A percentile compares a stretch with the other conserved stretches of the same genome.
Evolutionary conservation across 129 eudicot genomes (phyloP).

Genomic region (Artemisia annua): DNA sequence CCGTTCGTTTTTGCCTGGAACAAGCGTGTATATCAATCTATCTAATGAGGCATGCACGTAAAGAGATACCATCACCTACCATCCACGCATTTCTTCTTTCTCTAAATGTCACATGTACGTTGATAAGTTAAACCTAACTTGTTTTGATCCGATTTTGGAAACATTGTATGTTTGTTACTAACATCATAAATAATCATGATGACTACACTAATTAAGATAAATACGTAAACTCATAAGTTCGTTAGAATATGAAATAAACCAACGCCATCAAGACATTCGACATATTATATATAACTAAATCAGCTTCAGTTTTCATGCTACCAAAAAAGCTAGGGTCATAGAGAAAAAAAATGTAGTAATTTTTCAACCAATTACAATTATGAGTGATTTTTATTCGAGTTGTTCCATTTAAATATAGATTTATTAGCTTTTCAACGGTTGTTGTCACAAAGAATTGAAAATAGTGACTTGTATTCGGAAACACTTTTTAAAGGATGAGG

Average conservation of each 20-base stretch:
- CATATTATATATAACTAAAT: neutral
- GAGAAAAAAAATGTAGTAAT: neutral
- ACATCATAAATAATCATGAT: neutral
- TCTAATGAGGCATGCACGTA: conserved; percentile 17
- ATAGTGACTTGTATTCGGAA: neutral
- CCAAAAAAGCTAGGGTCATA: neutral
- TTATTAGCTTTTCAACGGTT: conserved; percentile 6
- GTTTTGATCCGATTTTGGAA: neutral
- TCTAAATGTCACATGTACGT: conserved; percentile 19
- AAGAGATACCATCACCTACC: conserved; percentile 8
- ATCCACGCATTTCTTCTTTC: conserved; percentile 24
- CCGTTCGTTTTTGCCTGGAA: neutral
- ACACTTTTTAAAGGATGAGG: neutral
- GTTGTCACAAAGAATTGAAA: conserved; percentile 1
- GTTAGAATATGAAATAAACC: neutral
- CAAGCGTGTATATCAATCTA: neutral
- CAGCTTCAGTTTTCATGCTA: conserved; percentile 10
- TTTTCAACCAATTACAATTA: neutral
- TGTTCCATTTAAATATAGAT: neutral
- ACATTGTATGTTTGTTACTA: conserved; percentile 4
- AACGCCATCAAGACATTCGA: conserved; percentile 2
- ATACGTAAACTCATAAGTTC: conserved; percentile 11
- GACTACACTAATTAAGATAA: conserved; percentile 2
- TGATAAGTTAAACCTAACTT: conserved; percentile 19
- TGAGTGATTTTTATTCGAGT: neutral